Percentiles rank a stretch among this genome's conserved stretches.
These are phyloP conservation scores for Proliferodiscus dingleyae DNA, from an alignment of 2,329 filamentous ascomycete genomes.

Conservation along the genomic window DNA sequence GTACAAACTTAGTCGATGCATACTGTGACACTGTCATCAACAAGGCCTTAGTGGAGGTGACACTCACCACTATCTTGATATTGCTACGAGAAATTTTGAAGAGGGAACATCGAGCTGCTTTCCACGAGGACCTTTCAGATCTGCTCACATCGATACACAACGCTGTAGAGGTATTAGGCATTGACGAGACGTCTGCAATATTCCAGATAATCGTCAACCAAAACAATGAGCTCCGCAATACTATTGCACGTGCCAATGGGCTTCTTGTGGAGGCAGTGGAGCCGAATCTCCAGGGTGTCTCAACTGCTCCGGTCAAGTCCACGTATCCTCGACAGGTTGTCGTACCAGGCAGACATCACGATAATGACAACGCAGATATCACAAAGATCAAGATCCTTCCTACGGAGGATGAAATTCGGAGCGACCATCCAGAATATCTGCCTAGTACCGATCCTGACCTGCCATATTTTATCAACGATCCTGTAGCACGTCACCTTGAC, in stretches of 20 bases:
- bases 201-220: conserved; percentile 11
- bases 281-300: conserved; percentile 4
- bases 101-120: conserved; percentile 19
- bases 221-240: conserved; percentile 15
- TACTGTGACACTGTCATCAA: conserved; percentile 4
- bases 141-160: conserved; percentile 18
- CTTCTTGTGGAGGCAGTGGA: conserved; percentile 11
- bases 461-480: conserved; percentile 37
- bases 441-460: conserved; percentile 35
- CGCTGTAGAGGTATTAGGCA: conserved; percentile 2
- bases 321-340: conserved; percentile 17
- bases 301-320: conserved; percentile 11
- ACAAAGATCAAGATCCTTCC: conserved; percentile 31
- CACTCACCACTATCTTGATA: conserved; percentile 14
- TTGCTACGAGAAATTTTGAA: conserved; percentile 23
- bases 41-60: conserved; percentile 10
- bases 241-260: conserved; percentile 15
- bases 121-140: conserved; percentile 23
- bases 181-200: conserved; percentile 11
- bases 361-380: conserved; percentile 25
- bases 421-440: conserved; percentile 39
- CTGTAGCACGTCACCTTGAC: conserved; percentile 22
- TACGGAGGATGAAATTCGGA: conserved; percentile 32
- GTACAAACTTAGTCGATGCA: conserved; percentile 8
- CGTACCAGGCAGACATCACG: conserved; percentile 13